A percentile compares a stretch with the other conserved stretches of the same genome.
Evolutionary conservation across 331 rosid species (phyloP).

Genomic region (Arachis monticola): DNA sequence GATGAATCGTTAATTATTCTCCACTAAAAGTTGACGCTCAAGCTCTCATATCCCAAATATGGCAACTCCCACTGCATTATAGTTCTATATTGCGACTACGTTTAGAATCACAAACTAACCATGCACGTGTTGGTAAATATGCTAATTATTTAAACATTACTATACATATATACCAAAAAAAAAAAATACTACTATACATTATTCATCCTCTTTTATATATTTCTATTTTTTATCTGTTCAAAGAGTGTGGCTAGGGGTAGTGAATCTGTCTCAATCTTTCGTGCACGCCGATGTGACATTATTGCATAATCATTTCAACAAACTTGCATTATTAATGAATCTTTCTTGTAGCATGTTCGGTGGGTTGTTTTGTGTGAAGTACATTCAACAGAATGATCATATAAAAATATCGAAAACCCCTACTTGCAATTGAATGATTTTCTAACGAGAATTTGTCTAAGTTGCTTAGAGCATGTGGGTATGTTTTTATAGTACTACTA

Average conservation of each 20-base stretch:
- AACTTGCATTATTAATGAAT: slow-evolving; percentile 9
- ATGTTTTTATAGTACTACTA: not conserved
- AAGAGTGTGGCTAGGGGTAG: not conserved
- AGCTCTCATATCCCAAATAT: no score
- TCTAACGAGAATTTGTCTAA: not conserved
- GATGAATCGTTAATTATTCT: no score
- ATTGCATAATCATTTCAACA: not conserved
- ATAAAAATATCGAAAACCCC: not conserved
- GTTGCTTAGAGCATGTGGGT: slow-evolving; percentile 11
- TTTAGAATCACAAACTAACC: no score
- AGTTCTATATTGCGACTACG: no score
- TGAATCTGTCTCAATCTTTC: not conserved
- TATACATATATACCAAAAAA: no score
- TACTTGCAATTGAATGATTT: not conserved
- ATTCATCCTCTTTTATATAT: not conserved
- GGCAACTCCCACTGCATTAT: no score
- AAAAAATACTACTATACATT: no score
- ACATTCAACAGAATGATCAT: not conserved
- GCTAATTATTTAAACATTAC: no score
- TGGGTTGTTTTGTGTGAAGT: slow-evolving; percentile 5
- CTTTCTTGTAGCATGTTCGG: not conserved
- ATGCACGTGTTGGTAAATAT: no score
- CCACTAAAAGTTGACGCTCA: no score
- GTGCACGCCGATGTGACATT: slow-evolving; percentile 11
- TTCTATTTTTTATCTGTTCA: not conserved